Base-by-base conservation (phyloP, 2,329 filamentous ascomycete genomes). In the Lasiodiplodia hormozganensis region DNA sequence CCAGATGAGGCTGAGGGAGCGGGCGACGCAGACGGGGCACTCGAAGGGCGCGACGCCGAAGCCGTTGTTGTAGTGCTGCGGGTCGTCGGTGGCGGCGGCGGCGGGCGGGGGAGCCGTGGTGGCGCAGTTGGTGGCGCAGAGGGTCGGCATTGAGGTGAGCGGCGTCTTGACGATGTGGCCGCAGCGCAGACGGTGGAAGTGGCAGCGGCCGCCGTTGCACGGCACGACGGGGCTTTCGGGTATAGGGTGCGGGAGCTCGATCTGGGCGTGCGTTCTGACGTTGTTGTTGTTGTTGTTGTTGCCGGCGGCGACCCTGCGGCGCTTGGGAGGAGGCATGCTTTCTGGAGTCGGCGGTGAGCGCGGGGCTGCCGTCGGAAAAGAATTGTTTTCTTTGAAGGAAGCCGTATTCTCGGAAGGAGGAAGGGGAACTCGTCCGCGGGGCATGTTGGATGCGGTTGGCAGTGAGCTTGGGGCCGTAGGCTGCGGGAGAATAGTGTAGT, bases 111-210 rank as follows among this genome's bases (percentile, higher is more conserved):
- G 43, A 2, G 58, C 31, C 2, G 47, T 3, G 28, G 12, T 6
- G 23, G 31, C 12, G 60, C 60, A 64, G 31, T 64, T 64, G 31
- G 60, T 64, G 3, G 47, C 60, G 60, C 60, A 64, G 31, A 21
- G 11, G 4, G 47, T 7, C 1, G 60, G 60, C 2, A 28, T 28
- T 5, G 6, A n/a, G 18, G 4, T n/a, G 8, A 64, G 60, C 1
- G 60, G 12, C 1, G 60, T 64, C 31, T 64, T 64, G n/a, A 64
- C 21, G 31, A 52, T 11, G 47, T 64, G 60, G n/a, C 47, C 47
- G 60, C 60, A 64, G 31, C 47, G 60, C 7, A 64, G 60, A 12
- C 60, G 60, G 60, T 64, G 60, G 60, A 64, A 64, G 60, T 64
- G 60, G 47, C 60, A 51, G 60, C 23, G 7, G 11, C n/a, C 5